Conservation (phyloP, 2,329 filamentous ascomycete genomes). For the Calycina herbarum region DNA sequence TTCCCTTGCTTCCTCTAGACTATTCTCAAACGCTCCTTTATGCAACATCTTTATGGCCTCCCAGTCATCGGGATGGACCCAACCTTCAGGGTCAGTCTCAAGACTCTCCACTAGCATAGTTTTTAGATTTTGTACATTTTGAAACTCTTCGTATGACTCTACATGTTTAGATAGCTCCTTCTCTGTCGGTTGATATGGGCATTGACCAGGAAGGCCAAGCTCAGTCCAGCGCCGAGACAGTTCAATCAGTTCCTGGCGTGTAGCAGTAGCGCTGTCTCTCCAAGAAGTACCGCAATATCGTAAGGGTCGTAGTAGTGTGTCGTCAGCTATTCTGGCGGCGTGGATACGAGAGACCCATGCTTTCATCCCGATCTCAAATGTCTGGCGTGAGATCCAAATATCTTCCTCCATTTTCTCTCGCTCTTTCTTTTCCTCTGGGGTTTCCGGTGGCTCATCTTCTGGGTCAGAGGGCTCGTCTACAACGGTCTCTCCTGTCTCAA, state of each 20-base stretch:
- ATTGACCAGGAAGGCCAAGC: constrained; percentile 40
- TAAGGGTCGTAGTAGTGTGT: constrained; percentile 42
- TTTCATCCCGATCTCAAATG: constrained; percentile 38
- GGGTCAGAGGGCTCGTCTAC: constrained; percentile 19
- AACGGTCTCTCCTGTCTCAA: constrained; percentile 19
- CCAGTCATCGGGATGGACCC: constrained; percentile 28
- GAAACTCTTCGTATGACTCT: constrained; percentile 23
- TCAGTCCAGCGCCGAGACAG: constrained; percentile 40
- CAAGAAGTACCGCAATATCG: constrained; percentile 43
- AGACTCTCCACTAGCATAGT: constrained; percentile 18
- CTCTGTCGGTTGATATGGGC: constrained; percentile 30
- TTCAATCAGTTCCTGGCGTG: constrained; percentile 44
- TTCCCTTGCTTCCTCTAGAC: neutral
- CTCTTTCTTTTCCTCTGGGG: constrained; percentile 10
- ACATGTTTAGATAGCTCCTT: constrained; percentile 24
- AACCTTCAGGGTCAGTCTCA: constrained; percentile 26
- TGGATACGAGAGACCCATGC: constrained; percentile 37
- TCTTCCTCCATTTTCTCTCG: constrained; percentile 35
- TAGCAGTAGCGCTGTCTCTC: constrained; percentile 43
- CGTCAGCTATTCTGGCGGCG: constrained; percentile 38
- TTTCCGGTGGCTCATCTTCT: neutral
- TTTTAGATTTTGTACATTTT: constrained; percentile 24
- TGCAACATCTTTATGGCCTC: constrained; percentile 16
- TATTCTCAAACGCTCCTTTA: constrained; percentile 5
- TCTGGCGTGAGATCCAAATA: constrained; percentile 25